phyloP scores from a whole-genome alignment of 2,329 filamentous ascomycete species.

The Dryadomyces sulphureus region DNA sequence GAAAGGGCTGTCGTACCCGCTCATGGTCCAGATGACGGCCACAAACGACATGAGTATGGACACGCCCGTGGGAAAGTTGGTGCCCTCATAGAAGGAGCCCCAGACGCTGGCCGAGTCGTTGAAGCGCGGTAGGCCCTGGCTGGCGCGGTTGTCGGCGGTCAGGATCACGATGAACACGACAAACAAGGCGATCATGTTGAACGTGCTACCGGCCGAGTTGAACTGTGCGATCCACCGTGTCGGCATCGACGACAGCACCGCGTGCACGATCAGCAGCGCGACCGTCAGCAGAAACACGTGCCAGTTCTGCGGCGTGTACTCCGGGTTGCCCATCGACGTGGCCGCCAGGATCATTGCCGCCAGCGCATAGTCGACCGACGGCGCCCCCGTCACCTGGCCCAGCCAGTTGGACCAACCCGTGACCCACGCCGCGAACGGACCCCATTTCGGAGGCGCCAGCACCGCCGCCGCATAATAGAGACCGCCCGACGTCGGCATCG shows the following conservation, averaged over 20 bases:
- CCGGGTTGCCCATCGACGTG: conserved; percentile 50
- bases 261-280: conserved; percentile 54
- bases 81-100: conserved; percentile 49
- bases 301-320: conserved; percentile 48
- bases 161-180: conserved; percentile 57
- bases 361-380: conserved; percentile 51
- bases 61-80: conserved; percentile 52
- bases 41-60: conserved; percentile 59
- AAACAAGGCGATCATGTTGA: conserved; percentile 55
- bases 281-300: conserved; percentile 55
- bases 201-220: conserved; percentile 54
- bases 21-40: conserved; percentile 55
- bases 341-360: conserved; percentile 59
- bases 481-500: conserved; percentile 59
- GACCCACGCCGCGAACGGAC: conserved; percentile 52
- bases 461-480: conserved; percentile 63
- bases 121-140: conserved; percentile 24
- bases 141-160: conserved; percentile 33
- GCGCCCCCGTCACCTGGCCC: conserved; percentile 49
- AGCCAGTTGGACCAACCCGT: conserved; percentile 61
- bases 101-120: conserved; percentile 41
- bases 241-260: conserved; percentile 52
- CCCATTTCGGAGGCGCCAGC: conserved; percentile 49
- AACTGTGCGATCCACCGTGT: conserved; percentile 56
- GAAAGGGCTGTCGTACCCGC: conserved; percentile 54